A percentile compares a stretch with the other conserved stretches of the same genome.
phyloP scores from a whole-genome alignment of 306 rosid species.

The Cicer bijugum region DNA sequence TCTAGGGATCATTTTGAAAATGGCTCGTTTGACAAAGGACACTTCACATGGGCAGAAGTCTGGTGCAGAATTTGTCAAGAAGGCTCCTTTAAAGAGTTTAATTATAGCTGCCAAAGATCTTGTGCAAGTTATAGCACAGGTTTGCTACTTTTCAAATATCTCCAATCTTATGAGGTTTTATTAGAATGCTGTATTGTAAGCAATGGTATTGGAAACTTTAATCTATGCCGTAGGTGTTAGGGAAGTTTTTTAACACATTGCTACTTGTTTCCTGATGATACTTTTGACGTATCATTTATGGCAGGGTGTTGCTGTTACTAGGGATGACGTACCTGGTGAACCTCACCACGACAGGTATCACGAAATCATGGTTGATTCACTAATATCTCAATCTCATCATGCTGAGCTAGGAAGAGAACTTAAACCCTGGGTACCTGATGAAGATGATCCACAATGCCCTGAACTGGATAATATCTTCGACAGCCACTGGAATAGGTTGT shows the following conservation, averaged over 20 bases:
- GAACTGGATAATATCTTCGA: slow-evolving; percentile 88
- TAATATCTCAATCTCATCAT: slow-evolving; percentile 75
- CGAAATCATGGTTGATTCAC: slow-evolving; percentile 85
- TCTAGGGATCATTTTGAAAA: slow-evolving; percentile 78
- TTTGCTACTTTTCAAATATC: slow-evolving; percentile 47
- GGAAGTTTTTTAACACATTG: slow-evolving; percentile 35
- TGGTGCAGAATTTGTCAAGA: slow-evolving; percentile 61
- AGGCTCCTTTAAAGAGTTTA: slow-evolving; percentile 71
- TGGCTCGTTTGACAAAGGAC: slow-evolving; percentile 85
- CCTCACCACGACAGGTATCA: slow-evolving; percentile 60
- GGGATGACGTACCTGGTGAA: slow-evolving; percentile 61
- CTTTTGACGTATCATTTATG: slow-evolving; percentile 47
- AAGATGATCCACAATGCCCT: slow-evolving; percentile 75
- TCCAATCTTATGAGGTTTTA: slow-evolving; percentile 22
- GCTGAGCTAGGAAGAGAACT: slow-evolving; percentile 82
- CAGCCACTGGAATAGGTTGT: slow-evolving; percentile 82
- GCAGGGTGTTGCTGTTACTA: slow-evolving; percentile 74
- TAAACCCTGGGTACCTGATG: slow-evolving; percentile 92
- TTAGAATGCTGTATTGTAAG: slow-evolving; percentile 25
- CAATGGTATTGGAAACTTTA: background rate
- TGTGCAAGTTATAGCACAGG: slow-evolving; percentile 92
- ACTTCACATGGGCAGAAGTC: slow-evolving; percentile 69
- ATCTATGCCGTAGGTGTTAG: slow-evolving; percentile 23
- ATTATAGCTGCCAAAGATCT: slow-evolving; percentile 75
- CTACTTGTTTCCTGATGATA: slow-evolving; percentile 45